Evolutionary conservation across 2,329 filamentous ascomycete species (phyloP).

Genomic region (Nigrospora oryzae): DNA sequence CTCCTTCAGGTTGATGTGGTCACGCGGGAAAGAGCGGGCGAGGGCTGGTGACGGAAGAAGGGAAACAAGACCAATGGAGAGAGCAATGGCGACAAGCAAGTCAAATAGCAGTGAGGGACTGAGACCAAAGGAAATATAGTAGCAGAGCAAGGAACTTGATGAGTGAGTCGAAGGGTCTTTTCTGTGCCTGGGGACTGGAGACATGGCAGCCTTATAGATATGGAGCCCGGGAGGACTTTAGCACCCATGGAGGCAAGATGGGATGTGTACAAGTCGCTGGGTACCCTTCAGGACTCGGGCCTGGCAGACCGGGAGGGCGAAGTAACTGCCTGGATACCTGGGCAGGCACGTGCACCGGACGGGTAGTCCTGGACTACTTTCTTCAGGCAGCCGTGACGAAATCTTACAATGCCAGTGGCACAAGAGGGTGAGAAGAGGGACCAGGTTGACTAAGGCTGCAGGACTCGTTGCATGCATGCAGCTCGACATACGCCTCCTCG

Average conservation of each 20-base stretch:
- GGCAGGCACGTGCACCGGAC: no score
- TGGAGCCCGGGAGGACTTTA: constrained; percentile 25
- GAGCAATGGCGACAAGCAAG: not conserved
- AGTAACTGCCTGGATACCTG: no score
- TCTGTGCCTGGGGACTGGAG: not conserved
- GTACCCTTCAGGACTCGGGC: no score
- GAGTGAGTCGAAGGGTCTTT: constrained; percentile 1
- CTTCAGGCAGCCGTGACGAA: not conserved
- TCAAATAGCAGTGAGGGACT: not conserved
- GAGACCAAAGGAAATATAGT: not conserved
- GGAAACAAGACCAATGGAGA: not conserved
- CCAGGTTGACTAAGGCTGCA: not conserved
- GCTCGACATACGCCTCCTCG: no score
- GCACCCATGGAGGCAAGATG: not conserved
- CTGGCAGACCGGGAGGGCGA: no score
- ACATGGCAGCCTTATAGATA: constrained; percentile 48
- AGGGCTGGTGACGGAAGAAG: not conserved
- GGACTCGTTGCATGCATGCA: not conserved
- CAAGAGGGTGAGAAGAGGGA: not conserved
- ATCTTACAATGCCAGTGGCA: not conserved
- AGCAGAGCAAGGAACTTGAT: not conserved
- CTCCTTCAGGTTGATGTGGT: not conserved
- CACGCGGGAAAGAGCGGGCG: not conserved
- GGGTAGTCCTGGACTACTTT: not conserved
- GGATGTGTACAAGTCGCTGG: no score